Evolutionary conservation across 495 filamentous ascomycete species (phyloP).

Genomic region (Tuber melanosporum): DNA sequence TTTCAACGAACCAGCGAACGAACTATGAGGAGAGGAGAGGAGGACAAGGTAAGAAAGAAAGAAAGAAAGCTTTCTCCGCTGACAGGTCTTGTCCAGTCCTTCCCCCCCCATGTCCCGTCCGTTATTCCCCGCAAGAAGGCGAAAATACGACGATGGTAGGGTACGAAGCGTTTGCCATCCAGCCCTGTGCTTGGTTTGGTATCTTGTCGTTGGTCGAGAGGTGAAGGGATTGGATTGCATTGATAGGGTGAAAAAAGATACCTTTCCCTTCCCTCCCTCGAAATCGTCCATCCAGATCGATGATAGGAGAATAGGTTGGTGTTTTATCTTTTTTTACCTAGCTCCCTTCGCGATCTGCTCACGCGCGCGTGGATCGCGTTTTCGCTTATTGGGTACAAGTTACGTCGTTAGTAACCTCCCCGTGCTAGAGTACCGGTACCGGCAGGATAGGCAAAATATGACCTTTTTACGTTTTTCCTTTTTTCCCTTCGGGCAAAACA

Average conservation of each 20-base stretch:
- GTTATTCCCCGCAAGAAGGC: neutral
- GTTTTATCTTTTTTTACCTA: slow-evolving; percentile 36
- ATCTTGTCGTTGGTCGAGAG: neutral
- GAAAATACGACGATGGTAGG: neutral
- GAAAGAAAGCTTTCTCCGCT: slow-evolving; percentile 20
- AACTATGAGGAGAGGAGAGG: slow-evolving; percentile 25
- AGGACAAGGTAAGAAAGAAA: slow-evolving; percentile 17
- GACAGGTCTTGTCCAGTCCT: slow-evolving; percentile 1
- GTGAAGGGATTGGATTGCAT: slow-evolving; percentile 5
- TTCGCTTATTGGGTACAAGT: slow-evolving; percentile 35
- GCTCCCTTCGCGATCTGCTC: slow-evolving; percentile 34
- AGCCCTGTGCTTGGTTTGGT: neutral
- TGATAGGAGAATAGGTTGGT: slow-evolving; percentile 31
- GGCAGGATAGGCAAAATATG: neutral
- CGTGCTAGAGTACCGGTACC: neutral
- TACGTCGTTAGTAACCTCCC: neutral
- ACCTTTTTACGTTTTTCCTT: slow-evolving; percentile 29
- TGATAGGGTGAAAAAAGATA: neutral
- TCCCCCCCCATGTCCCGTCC: neutral
- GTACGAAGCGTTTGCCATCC: slow-evolving; percentile 3
- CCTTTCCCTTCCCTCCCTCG: neutral
- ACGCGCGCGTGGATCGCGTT: slow-evolving; percentile 39
- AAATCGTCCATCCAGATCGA: slow-evolving; percentile 34
- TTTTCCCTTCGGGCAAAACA: neutral
- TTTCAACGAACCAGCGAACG: slow-evolving; percentile 20